phyloP scores from a whole-genome alignment of 2,329 filamentous ascomycete genomes.

The Hypomyces rosellus region DNA sequence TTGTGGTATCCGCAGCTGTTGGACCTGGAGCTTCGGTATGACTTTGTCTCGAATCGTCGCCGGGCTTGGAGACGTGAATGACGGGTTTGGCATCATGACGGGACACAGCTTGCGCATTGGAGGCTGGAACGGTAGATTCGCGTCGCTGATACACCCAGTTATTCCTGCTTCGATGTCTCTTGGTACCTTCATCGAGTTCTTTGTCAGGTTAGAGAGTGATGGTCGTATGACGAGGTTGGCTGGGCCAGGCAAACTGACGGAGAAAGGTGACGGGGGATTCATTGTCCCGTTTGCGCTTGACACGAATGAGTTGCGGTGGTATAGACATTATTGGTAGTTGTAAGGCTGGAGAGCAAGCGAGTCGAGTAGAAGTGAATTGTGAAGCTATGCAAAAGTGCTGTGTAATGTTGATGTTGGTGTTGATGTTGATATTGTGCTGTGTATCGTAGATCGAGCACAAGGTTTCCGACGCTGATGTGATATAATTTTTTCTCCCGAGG shows the following conservation, averaged over 20 bases:
- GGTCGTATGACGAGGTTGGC: not conserved
- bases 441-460: not conserved
- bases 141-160: conserved; percentile 53
- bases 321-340: conserved; percentile 40
- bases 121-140: conserved; percentile 24
- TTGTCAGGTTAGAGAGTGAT: conserved; percentile 14
- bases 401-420: too few relatives aligned
- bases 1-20: conserved; percentile 9
- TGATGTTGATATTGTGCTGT: not conserved
- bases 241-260: conserved; percentile 31
- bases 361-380: not conserved
- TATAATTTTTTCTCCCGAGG: too few relatives aligned
- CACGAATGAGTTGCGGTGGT: conserved; percentile 52
- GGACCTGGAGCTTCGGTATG: conserved; percentile 7
- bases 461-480: too few relatives aligned
- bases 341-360: not conserved
- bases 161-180: conserved; percentile 45
- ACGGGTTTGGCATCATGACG: conserved; percentile 29
- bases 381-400: not conserved
- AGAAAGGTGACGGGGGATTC: conserved; percentile 50
- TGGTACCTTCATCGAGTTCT: conserved; percentile 49
- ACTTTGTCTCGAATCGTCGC: conserved; percentile 19
- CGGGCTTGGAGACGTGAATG: conserved; percentile 43
- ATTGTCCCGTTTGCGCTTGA: conserved; percentile 55
- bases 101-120: conserved; percentile 17